Conservation (phyloP, 2,329 filamentous ascomycete genomes). For the Fusarium protoensiforme region DNA sequence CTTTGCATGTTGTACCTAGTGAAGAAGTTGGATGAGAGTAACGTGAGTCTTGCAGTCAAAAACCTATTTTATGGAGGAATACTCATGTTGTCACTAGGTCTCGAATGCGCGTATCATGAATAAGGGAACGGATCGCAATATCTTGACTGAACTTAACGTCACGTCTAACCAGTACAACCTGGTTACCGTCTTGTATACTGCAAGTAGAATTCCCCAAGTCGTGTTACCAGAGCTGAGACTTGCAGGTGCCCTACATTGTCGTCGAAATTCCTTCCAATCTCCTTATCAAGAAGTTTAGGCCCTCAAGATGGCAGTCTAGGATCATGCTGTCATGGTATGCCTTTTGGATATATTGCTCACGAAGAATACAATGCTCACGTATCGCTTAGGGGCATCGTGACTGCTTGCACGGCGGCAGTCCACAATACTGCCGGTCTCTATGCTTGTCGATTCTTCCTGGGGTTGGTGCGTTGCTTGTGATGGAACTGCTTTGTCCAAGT, state of each 20-base stretch:
- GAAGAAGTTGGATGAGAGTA: constrained; percentile 3
- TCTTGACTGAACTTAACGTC: constrained; percentile 53
- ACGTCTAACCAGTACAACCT: constrained; percentile 53
- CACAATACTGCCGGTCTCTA: constrained; percentile 52
- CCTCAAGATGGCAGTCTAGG: constrained; percentile 52
- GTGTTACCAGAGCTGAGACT: neutral
- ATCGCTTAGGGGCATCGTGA: constrained; percentile 28
- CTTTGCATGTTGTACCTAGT: constrained; percentile 3
- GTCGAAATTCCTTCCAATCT: constrained; percentile 53
- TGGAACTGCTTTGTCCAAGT: neutral
- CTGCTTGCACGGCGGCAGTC: constrained; percentile 46
- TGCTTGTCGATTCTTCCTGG: constrained; percentile 51
- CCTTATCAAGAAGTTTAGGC: constrained; percentile 51
- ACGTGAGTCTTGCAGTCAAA: neutral
- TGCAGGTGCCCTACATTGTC: constrained; percentile 51
- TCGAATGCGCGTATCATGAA: constrained; percentile 58
- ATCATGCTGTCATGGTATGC: constrained; percentile 54
- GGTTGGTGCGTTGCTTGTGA: constrained; percentile 11
- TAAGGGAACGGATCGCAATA: constrained; percentile 51
- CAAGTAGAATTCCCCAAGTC: constrained; percentile 32
- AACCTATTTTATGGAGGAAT: neutral
- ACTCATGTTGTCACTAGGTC: neutral
- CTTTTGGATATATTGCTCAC: neutral
- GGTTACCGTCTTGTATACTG: constrained; percentile 52
- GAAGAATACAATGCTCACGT: neutral